A percentile compares a stretch with the other conserved stretches of the same genome.
These are phyloP conservation scores for Solanum stenotomum DNA, from an alignment of 257 asterid species.

Conservation along the genomic window DNA sequence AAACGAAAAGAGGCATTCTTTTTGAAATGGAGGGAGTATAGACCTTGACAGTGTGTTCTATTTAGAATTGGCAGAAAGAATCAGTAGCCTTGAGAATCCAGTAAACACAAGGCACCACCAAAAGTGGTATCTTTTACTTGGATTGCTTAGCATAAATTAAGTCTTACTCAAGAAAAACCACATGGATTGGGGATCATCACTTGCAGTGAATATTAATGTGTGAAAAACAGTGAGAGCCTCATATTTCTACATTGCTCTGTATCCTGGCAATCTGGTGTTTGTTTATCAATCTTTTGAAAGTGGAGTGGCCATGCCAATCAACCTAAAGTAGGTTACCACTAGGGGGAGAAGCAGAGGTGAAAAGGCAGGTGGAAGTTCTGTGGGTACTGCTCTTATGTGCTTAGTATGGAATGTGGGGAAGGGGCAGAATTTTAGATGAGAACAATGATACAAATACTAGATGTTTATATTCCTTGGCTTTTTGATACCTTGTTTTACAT, in stretches of 20 bases:
- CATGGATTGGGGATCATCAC: not conserved
- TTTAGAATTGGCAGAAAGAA: not conserved
- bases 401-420: not conserved
- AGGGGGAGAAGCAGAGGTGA: not conserved
- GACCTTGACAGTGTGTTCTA: not conserved
- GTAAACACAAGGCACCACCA: not conserved
- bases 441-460: not conserved
- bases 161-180: not conserved
- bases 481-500: not conserved
- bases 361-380: not conserved
- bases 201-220: not conserved
- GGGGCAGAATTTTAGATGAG: not conserved
- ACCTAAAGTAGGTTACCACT: not conserved
- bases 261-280: not conserved
- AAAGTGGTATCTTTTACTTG: not conserved
- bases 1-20: not conserved
- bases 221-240: not conserved
- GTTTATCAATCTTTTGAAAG: not conserved
- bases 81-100: not conserved
- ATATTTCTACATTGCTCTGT: not conserved
- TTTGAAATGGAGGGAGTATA: not conserved
- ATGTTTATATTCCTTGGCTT: not conserved
- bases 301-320: not conserved
- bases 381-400: not conserved
- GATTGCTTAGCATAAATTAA: not conserved